These are phyloP conservation scores for Lantana camara DNA, from an alignment of 257 asterid genomes.

Conservation along the genomic window DNA sequence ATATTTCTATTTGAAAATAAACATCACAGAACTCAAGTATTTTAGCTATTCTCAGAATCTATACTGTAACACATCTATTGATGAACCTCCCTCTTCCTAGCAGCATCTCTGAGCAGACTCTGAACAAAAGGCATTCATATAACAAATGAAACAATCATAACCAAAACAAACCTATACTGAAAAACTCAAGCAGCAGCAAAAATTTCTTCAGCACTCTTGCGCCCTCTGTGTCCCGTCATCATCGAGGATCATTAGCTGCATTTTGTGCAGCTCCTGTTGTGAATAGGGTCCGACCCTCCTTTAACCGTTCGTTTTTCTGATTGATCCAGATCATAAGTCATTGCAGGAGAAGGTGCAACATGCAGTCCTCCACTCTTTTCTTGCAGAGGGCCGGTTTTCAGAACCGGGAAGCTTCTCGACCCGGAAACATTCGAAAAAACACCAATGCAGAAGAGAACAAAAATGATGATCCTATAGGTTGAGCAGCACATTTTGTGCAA, in stretches of 20 bases:
- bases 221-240: slow-evolving; percentile 26
- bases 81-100: slow-evolving; percentile 30
- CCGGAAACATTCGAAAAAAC: slow-evolving; percentile 49
- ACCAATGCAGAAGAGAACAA: slow-evolving; percentile 47
- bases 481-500: slow-evolving; percentile 47
- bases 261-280: slow-evolving; percentile 63
- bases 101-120: slow-evolving; percentile 13
- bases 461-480: slow-evolving; percentile 40
- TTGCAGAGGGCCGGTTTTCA: slow-evolving; percentile 36
- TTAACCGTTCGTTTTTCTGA: slow-evolving; percentile 65
- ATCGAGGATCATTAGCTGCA: neutral
- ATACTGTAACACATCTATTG: slow-evolving; percentile 10
- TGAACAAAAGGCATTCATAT: slow-evolving; percentile 9
- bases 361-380: slow-evolving; percentile 36
- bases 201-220: slow-evolving; percentile 21
- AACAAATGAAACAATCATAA: slow-evolving; percentile 34
- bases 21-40: slow-evolving; percentile 19
- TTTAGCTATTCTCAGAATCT: slow-evolving; percentile 28
- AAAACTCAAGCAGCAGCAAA: slow-evolving; percentile 30
- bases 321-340: slow-evolving; percentile 56
- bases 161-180: slow-evolving; percentile 32
- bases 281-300: slow-evolving; percentile 91
- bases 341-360: slow-evolving; percentile 62
- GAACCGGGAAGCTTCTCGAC: slow-evolving; percentile 38
- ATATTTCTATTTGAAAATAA: slow-evolving; percentile 22